Base-by-base conservation (phyloP, 208 protist genomes). In the Eutreptiella sp. region DNA sequence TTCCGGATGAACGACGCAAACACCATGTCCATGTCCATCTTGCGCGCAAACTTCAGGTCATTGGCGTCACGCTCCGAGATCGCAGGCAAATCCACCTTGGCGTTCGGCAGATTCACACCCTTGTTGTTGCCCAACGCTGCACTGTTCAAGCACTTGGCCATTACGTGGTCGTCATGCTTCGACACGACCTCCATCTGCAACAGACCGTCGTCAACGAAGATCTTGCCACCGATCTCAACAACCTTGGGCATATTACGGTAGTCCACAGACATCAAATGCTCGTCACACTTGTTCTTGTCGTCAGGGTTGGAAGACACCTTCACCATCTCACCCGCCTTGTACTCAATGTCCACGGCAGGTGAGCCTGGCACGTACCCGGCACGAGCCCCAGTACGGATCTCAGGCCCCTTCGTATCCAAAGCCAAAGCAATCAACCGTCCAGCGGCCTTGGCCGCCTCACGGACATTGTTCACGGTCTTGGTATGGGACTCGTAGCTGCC, bases 1-100 rank as follows among this genome's bases (percentile, higher is more conserved):
- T 78, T 90, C 54, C 90, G 85, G 63, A 99, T 97, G 70, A 99
- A 99, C 14, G 95, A 98, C 16, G 93, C 94, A 50, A 97, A 96
- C 65, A 99, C 83, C 60, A 98, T 95, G 77, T 99, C 97, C 39
- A 99, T 88, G 31, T 87, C 86, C 63, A 97, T 80, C 66, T 97
- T 80, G 14, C 94, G 85, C 38, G 82, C 94, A 66, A 96, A 98
- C 34, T 50, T 16, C 7, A 98, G 69, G 70, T 98, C 94, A 23
- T 68, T 53, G 46, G 72, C 70, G 76, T 97, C 93, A 72, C 97
- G 94, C 50, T 89, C 66, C 60, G 87, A 90, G 46, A 93, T 75
- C 23, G 88, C 81, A 14, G 85, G 85, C 24, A 92, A 70, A 48
- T 89, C 82, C 39, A 92, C 79, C 21, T 85, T 74, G 53, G 80